A percentile compares a stretch with the other conserved stretches of the same genome.
These are phyloP conservation scores for Tirmania nivea DNA, from an alignment of 495 filamentous ascomycete genomes.

Conservation along the genomic window DNA sequence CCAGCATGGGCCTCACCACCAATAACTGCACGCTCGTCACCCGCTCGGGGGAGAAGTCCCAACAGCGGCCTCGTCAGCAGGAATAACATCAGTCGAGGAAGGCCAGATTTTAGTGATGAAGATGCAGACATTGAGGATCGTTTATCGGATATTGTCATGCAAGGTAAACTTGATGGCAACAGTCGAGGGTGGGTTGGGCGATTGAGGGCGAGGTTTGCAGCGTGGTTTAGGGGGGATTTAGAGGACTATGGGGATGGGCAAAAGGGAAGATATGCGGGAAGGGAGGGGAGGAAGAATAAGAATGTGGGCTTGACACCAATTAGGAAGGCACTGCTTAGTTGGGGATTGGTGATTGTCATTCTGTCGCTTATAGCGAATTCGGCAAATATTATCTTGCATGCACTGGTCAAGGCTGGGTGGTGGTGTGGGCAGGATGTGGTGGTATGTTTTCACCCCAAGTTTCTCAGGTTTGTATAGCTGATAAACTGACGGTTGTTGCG, in stretches of 20 bases:
- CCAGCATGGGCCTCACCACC: constrained; percentile 21
- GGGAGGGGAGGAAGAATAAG: constrained; percentile 9
- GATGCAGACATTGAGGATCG: not conserved
- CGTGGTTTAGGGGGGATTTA: constrained; percentile 20
- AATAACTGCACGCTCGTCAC: constrained; percentile 20
- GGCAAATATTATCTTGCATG: constrained; percentile 52
- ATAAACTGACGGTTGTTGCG: not conserved
- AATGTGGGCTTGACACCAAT: constrained; percentile 30
- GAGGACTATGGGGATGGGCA: constrained; percentile 5
- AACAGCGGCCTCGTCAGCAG: constrained; percentile 29
- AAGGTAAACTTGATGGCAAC: not conserved
- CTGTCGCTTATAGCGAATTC: constrained; percentile 56
- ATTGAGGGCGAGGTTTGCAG: constrained; percentile 14
- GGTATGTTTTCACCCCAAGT: constrained; percentile 32
- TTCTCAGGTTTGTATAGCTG: not conserved
- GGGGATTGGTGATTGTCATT: constrained; percentile 42
- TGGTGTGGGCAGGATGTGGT: constrained; percentile 74
- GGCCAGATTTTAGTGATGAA: not conserved
- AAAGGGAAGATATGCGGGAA: constrained; percentile 12
- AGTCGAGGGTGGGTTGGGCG: constrained; percentile 1
- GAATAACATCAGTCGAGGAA: constrained; percentile 22
- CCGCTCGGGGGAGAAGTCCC: constrained; percentile 63
- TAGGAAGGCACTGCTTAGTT: constrained; percentile 49
- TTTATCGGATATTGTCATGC: not conserved
- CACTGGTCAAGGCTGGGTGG: constrained; percentile 47